phyloP scores from a whole-genome alignment of 2,329 filamentous ascomycete species.

The Colletotrichum cordylinicola region DNA sequence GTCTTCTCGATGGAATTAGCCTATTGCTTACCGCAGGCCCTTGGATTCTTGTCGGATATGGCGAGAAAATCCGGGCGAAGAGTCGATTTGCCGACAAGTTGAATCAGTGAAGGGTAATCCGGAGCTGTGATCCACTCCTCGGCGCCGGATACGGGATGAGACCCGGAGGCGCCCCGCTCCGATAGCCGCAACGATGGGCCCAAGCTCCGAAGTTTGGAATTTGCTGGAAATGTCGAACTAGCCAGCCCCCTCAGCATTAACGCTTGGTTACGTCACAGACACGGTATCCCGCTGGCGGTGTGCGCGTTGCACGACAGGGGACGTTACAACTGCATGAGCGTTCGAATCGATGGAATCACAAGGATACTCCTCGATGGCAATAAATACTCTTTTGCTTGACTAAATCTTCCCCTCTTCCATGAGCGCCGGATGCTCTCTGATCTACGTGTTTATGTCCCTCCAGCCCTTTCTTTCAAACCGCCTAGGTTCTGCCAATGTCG shows the following conservation, averaged over 20 bases:
- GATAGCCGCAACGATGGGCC: background rate
- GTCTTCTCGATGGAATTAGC: slow-evolving; percentile 78
- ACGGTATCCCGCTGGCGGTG: slow-evolving; percentile 1
- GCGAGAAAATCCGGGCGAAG: slow-evolving; percentile 74
- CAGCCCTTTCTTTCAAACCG: background rate
- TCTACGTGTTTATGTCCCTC: background rate
- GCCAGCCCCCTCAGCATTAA: background rate
- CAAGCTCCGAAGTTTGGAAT: slow-evolving; percentile 12
- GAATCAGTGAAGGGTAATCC: background rate
- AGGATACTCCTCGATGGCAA: background rate
- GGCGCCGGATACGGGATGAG: background rate
- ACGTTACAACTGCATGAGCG: background rate
- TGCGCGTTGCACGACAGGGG: background rate
- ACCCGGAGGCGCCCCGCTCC: background rate
- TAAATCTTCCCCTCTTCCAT: background rate
- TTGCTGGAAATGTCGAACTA: slow-evolving; percentile 20
- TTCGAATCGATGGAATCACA: background rate
- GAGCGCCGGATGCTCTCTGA: background rate
- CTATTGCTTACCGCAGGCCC: slow-evolving; percentile 75
- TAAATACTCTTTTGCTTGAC: background rate
- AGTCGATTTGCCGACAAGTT: slow-evolving; percentile 72
- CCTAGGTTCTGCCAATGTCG: slow-evolving; percentile 35
- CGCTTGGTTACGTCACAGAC: slow-evolving; percentile 13
- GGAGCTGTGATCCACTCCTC: background rate
- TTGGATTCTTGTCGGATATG: slow-evolving; percentile 82